These are phyloP conservation scores for Wickerhamomyces silvicola DNA, from an alignment of 805 yeast species.

Conservation along the genomic window DNA sequence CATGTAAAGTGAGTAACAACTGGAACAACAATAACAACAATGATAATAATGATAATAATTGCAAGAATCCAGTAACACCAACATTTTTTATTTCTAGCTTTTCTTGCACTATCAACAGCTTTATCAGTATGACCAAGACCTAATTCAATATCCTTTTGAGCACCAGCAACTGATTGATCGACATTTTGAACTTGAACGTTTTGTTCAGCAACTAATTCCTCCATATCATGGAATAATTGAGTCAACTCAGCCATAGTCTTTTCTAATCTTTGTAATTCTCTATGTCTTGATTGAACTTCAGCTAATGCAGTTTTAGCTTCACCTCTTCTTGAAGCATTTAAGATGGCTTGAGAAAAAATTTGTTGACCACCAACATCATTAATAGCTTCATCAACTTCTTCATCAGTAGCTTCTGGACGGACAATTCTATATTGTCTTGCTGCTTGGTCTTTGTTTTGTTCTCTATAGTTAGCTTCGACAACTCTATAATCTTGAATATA, in stretches of 20 bases:
- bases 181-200: slow-evolving; percentile 80
- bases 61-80: slow-evolving; percentile 69
- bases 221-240: slow-evolving; percentile 93
- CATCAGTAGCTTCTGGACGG: slow-evolving; percentile 77
- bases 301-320: slow-evolving; percentile 93
- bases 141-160: slow-evolving; percentile 86
- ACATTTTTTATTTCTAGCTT: slow-evolving; percentile 86
- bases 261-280: slow-evolving; percentile 90
- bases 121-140: slow-evolving; percentile 92
- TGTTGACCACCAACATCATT: slow-evolving; percentile 84
- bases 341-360: slow-evolving; percentile 87
- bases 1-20: slow-evolving; percentile 18
- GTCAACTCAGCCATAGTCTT: slow-evolving; percentile 93
- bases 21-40: slow-evolving; percentile 57
- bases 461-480: slow-evolving; percentile 81
- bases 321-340: slow-evolving; percentile 82
- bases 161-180: slow-evolving; percentile 72
- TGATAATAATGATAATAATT: slow-evolving; percentile 54
- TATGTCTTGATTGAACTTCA: slow-evolving; percentile 94
- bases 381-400: slow-evolving; percentile 78
- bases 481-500: slow-evolving; percentile 82
- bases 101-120: slow-evolving; percentile 83
- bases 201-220: slow-evolving; percentile 91
- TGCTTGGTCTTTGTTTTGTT: slow-evolving; percentile 79
- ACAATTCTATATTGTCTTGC: slow-evolving; percentile 90